These are phyloP conservation scores for Cyphellophora attinorum DNA, from an alignment of 2,329 filamentous ascomycete genomes.

Conservation along the genomic window DNA sequence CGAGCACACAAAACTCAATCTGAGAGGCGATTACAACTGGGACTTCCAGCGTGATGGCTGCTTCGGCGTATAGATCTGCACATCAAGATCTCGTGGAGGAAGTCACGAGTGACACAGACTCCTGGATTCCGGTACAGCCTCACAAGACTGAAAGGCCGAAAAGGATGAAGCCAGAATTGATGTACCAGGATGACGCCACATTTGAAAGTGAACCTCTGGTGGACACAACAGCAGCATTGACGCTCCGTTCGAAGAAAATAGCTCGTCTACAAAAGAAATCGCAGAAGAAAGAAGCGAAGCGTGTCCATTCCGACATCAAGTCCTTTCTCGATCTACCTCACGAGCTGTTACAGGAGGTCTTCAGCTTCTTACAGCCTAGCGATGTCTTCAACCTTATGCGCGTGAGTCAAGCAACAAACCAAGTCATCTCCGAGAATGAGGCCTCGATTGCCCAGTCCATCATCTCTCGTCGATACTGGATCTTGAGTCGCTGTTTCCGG, in stretches of 20 bases:
- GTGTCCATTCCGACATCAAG: conserved; percentile 10
- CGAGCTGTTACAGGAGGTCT: conserved; percentile 12
- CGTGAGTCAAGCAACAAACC: conserved; percentile 9
- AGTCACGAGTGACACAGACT: too few species aligned
- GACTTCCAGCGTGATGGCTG: too few species aligned
- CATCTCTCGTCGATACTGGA: conserved; percentile 13
- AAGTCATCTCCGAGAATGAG: conserved; percentile 14
- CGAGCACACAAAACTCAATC: too few species aligned
- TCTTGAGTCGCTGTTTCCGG: conserved; percentile 16
- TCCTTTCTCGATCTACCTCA: conserved; percentile 15
- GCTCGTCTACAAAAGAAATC: conserved; percentile 11
- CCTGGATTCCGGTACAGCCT: too few species aligned
- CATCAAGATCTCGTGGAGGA: too few species aligned
- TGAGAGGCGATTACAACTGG: too few species aligned
- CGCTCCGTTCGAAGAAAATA: conserved; percentile 16
- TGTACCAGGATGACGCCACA: too few species aligned
- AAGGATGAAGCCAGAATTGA: too few species aligned
- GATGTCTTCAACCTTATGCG: conserved; percentile 12
- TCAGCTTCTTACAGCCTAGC: conserved; percentile 11
- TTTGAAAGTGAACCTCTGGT: conserved; percentile 12
- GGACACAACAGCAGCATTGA: conserved; percentile 13
- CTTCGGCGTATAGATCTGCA: too few species aligned
- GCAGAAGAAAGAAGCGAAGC: conserved; percentile 11
- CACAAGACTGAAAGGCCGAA: too few species aligned
- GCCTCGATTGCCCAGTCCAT: conserved; percentile 9